phyloP scores from a whole-genome alignment of 805 yeast species.

The Ogataea angusta region DNA sequence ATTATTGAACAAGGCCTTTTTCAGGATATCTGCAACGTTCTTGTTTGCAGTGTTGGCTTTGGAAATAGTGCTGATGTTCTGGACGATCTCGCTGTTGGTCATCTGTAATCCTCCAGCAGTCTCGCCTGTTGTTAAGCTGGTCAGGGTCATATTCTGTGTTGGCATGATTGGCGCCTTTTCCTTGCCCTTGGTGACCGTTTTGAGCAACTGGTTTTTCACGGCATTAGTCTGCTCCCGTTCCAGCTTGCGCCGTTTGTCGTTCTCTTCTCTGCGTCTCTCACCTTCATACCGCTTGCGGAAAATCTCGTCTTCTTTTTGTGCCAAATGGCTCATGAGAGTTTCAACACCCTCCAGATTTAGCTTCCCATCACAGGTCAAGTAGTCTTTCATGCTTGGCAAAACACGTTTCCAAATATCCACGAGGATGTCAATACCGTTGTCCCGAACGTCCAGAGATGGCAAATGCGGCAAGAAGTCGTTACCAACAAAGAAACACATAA shows the following conservation, averaged over 20 bases:
- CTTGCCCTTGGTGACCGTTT: constrained; percentile 65
- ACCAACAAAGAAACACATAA: constrained; percentile 97
- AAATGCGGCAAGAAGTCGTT: constrained; percentile 97
- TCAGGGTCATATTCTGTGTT: constrained; percentile 68
- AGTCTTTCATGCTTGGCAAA: constrained; percentile 65
- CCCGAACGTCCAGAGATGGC: constrained; percentile 92
- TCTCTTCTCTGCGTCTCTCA: constrained; percentile 67
- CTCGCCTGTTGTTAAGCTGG: constrained; percentile 66
- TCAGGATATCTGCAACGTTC: constrained; percentile 62
- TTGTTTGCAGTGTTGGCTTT: constrained; percentile 70
- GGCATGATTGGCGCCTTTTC: constrained; percentile 75
- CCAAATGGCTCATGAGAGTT: constrained; percentile 57
- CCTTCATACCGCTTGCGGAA: constrained; percentile 65
- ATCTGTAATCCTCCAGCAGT: constrained; percentile 60
- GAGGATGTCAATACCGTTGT: constrained; percentile 82
- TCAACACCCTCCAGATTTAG: constrained; percentile 78
- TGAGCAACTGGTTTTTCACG: constrained; percentile 41
- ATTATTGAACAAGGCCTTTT: constrained; percentile 33
- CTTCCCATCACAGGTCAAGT: constrained; percentile 86
- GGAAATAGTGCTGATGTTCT: constrained; percentile 57
- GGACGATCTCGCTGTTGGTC: constrained; percentile 67
- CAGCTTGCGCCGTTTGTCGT: constrained; percentile 53
- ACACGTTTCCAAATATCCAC: constrained; percentile 79
- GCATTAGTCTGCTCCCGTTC: constrained; percentile 45
- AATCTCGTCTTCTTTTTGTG: constrained; percentile 73